These are phyloP conservation scores for Claviceps capensis DNA, from an alignment of 2,329 filamentous ascomycete genomes.

Conservation along the genomic window DNA sequence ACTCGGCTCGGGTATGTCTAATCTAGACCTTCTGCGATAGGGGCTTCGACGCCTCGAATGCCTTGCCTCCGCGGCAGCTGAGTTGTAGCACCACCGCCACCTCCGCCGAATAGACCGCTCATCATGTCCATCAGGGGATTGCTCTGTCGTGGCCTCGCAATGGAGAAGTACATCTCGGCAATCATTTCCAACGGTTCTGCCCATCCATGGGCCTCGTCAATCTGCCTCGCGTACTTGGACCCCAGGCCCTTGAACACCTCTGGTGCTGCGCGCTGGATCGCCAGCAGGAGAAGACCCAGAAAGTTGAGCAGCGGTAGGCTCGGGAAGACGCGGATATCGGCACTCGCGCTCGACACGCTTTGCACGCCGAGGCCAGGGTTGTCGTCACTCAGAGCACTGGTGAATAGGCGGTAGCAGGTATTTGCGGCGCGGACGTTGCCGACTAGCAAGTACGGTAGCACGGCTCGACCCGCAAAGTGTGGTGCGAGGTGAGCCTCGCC, in stretches of 20 bases:
- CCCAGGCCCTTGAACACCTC: slow-evolving; percentile 74
- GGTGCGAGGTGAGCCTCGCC: slow-evolving; percentile 81
- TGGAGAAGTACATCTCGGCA: slow-evolving; percentile 93
- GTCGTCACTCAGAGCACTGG: slow-evolving; percentile 25
- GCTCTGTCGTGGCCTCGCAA: slow-evolving; percentile 73
- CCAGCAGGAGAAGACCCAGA: slow-evolving; percentile 68
- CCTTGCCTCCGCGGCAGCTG: slow-evolving; percentile 26
- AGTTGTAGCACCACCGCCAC: slow-evolving; percentile 38
- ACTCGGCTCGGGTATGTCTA: slow-evolving; percentile 17
- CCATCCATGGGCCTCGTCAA: slow-evolving; percentile 69
- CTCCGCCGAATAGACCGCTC: slow-evolving; percentile 82
- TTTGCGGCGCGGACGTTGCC: slow-evolving; percentile 87
- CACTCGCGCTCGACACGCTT: slow-evolving; percentile 60
- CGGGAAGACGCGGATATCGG: slow-evolving; percentile 73
- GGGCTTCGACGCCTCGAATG: slow-evolving; percentile 31
- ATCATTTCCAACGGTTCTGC: slow-evolving; percentile 71
- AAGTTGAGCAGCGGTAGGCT: slow-evolving; percentile 93
- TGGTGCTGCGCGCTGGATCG: slow-evolving; percentile 63
- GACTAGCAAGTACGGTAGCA: slow-evolving; percentile 80
- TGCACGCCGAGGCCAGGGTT: slow-evolving; percentile 53
- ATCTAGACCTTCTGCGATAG: slow-evolving; percentile 46
- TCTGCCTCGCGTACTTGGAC: slow-evolving; percentile 64
- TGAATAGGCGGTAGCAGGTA: slow-evolving; percentile 58
- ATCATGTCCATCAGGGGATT: slow-evolving; percentile 98
- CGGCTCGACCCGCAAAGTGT: slow-evolving; percentile 70